These are phyloP conservation scores for Penicillium decumbens DNA, from an alignment of 2,329 filamentous ascomycete species.

Conservation along the genomic window DNA sequence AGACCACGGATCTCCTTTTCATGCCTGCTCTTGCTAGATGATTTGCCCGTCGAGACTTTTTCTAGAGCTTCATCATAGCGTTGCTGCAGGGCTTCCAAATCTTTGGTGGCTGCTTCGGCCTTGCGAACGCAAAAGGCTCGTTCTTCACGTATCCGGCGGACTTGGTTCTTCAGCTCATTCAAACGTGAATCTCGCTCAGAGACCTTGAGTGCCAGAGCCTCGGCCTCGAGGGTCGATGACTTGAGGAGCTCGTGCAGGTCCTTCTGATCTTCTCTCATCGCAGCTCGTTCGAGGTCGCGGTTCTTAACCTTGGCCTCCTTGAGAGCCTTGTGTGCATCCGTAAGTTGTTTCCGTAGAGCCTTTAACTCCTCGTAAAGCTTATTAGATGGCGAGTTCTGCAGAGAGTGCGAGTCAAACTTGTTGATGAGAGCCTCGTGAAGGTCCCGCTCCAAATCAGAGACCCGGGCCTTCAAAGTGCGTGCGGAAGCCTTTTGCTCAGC, in stretches of 20 bases:
- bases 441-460: conserved; percentile 63
- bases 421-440: conserved; percentile 57
- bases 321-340: conserved; percentile 56
- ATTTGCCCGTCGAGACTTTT: conserved; percentile 36
- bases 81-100: conserved; percentile 49
- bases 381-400: conserved; percentile 48
- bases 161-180: conserved; percentile 52
- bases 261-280: conserved; percentile 41
- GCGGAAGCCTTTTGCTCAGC: conserved; percentile 58
- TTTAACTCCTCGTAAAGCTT: conserved; percentile 51
- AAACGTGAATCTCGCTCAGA: conserved; percentile 64
- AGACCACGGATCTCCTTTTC: conserved; percentile 72
- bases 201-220: conserved; percentile 69
- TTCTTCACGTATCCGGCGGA: conserved; percentile 57
- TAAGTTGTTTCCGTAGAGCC: conserved; percentile 58
- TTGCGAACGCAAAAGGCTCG: conserved; percentile 40
- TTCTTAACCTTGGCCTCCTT: conserved; percentile 53
- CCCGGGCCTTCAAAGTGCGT: conserved; percentile 60
- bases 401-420: conserved; percentile 51
- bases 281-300: conserved; percentile 50
- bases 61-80: conserved; percentile 61
- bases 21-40: conserved; percentile 44
- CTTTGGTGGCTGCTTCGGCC: conserved; percentile 38
- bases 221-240: conserved; percentile 48
- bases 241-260: conserved; percentile 47